Base-by-base conservation (phyloP, 2,329 filamentous ascomycete genomes). In the Cladosporium phlei region DNA sequence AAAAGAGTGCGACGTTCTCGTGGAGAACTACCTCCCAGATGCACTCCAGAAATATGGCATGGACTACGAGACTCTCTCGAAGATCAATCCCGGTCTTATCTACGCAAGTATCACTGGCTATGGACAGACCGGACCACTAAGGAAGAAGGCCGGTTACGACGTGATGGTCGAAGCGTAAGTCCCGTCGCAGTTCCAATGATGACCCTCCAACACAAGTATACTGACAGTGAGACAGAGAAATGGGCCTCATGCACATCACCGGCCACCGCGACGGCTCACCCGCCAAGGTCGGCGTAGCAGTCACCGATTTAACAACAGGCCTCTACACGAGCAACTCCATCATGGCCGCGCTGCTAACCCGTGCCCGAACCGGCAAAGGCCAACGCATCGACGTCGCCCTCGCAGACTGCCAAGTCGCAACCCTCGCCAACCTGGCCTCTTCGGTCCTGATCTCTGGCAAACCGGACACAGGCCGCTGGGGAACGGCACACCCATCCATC, bases 241-340 rank as follows among this genome's bases (percentile, higher is more conserved):
- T 98, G 70, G 93, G 93, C 1, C 71, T 98, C 47, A 98, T 98
- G 93, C 93, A 98, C 69, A 97, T 98, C 58, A 98, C 93, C 0
- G 93, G 93, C 24, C 79, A 79, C 51, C 78, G 90, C 47, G 86
- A 95, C 59, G 89, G 91, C 0, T 85, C 89, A 2, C 93, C 93
- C 0, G 93, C 96, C 29, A 98, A 98, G 69, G 93, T 98, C 2
- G 93, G 93, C 14, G 93, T 98, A 2, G 93, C 93, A 2, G 93
- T 98, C 3, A 97, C 93, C 0, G 93, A 98, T 67, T 70, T 98
- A 40, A 97, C 93, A 0, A 97, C 93, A 0, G 93, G 93, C 0
- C 70, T 98, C 4, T 98, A 98, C 68, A 93, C 91, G 1, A 90
- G 86, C 57, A 97, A 97, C 67, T 85, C 88, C 48, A 88, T 98